phyloP scores from a whole-genome alignment of 371 early-diverging fungal species.

The Mortierella sp. region DNA sequence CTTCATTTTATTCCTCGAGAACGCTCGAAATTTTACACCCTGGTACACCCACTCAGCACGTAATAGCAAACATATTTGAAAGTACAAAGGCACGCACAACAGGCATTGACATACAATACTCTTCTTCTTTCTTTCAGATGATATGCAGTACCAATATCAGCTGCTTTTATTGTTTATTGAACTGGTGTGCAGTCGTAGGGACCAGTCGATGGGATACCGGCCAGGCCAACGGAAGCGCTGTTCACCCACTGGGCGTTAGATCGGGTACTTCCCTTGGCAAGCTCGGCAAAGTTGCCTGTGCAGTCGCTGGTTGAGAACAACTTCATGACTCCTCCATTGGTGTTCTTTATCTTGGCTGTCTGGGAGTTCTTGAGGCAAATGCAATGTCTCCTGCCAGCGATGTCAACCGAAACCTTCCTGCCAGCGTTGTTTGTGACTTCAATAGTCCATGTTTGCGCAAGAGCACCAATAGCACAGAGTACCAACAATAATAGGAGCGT shows the following conservation, averaged over 20 bases:
- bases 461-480: constrained; percentile 5
- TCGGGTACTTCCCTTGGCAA: neutral
- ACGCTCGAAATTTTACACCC: no score
- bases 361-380: constrained; percentile 21
- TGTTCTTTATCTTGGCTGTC: constrained; percentile 21
- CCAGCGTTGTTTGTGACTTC: constrained; percentile 10
- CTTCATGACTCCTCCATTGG: constrained; percentile 15
- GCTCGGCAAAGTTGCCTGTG: constrained; percentile 10
- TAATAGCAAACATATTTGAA: no score
- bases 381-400: constrained; percentile 8
- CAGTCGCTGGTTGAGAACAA: constrained; percentile 27
- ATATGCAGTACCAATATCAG: neutral
- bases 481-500: constrained; percentile 1
- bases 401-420: neutral
- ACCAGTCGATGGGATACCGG: constrained; percentile 18
- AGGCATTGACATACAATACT: neutral
- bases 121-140: neutral
- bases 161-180: constrained; percentile 3
- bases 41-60: no score
- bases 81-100: neutral
- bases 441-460: constrained; percentile 4
- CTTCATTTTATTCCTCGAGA: no score
- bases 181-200: constrained; percentile 4
- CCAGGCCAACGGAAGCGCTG: constrained; percentile 18
- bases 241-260: constrained; percentile 29